A percentile compares a stretch with the other conserved stretches of the same genome.
These are phyloP conservation scores for Pyrenochaeta sp. DNA, from an alignment of 2,329 filamentous ascomycete species.

Conservation along the genomic window DNA sequence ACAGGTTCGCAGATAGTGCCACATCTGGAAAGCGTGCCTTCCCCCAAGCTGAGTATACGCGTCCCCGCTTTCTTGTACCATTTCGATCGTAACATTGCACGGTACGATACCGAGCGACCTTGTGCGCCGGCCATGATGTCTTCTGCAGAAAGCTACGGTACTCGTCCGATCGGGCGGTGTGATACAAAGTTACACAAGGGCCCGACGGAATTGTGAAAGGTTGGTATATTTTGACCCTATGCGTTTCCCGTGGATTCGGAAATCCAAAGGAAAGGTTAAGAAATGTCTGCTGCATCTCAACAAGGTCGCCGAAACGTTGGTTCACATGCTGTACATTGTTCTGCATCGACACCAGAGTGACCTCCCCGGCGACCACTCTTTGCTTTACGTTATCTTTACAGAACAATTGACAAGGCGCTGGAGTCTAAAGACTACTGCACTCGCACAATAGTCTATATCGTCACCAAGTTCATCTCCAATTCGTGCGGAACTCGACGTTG, in stretches of 20 bases:
- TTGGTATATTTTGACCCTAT: neutral
- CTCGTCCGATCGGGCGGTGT: neutral
- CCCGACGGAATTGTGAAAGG: neutral
- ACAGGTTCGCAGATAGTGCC: neutral
- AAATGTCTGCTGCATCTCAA: neutral
- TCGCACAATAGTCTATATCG: neutral
- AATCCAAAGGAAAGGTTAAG: constrained; percentile 6
- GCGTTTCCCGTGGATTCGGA: constrained; percentile 1
- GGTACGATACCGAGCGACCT: neutral
- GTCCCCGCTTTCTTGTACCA: neutral
- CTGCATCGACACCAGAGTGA: neutral
- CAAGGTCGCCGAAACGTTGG: neutral
- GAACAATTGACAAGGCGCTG: neutral
- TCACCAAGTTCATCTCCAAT: neutral
- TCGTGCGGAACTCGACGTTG: neutral
- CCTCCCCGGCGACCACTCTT: neutral
- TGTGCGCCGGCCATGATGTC: neutral
- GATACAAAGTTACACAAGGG: neutral
- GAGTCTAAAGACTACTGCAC: neutral
- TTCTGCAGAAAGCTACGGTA: neutral
- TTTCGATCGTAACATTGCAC: neutral
- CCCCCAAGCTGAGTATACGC: neutral
- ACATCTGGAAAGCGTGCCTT: neutral
- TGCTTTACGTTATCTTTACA: neutral
- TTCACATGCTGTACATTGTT: neutral